These are phyloP conservation scores for Cyberlindnera petersonii DNA, from an alignment of 805 yeast genomes.

Conservation along the genomic window DNA sequence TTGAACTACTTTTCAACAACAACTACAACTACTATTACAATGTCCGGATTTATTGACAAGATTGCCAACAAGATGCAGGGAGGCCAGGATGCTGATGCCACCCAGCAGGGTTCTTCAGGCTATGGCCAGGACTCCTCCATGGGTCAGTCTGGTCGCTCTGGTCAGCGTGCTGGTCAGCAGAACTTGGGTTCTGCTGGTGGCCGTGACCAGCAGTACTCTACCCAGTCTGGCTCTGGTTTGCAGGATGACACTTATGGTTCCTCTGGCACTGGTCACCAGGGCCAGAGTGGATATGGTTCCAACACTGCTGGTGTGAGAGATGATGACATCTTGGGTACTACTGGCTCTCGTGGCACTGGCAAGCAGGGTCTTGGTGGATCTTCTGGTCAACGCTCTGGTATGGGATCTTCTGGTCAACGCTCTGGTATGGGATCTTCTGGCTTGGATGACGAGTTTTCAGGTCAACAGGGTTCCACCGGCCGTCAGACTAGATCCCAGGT, in stretches of 20 bases:
- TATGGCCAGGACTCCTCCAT: constrained; percentile 1
- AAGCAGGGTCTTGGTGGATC: background rate
- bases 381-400: constrained; percentile 3
- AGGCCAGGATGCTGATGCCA: constrained; percentile 8
- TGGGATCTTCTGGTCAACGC: constrained; percentile 1
- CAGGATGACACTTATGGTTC: constrained; percentile 2
- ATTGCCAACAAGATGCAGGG: constrained; percentile 25
- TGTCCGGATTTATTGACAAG: constrained; percentile 30
- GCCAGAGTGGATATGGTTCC: too few species aligned
- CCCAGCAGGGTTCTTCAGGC: constrained; percentile 2
- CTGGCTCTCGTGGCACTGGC: background rate
- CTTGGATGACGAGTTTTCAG: constrained; percentile 7
- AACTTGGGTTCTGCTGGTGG: constrained; percentile 14
- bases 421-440: constrained; percentile 12
- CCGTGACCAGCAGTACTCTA: constrained; percentile 21
- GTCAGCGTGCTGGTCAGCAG: constrained; percentile 19
- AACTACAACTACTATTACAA: constrained; percentile 7
- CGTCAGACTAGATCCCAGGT: constrained; percentile 28
- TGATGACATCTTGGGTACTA: background rate
- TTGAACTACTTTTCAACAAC: background rate
- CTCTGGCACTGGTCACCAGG: constrained; percentile 1
- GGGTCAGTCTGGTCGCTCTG: constrained; percentile 6
- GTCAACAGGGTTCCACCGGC: constrained; percentile 8
- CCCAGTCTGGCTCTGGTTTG: constrained; percentile 9
- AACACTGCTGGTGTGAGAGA: constrained; percentile 3